phyloP scores from a whole-genome alignment of 768 basidiomycete genomes.

The Rhodosporidiobolus odoratus region DNA sequence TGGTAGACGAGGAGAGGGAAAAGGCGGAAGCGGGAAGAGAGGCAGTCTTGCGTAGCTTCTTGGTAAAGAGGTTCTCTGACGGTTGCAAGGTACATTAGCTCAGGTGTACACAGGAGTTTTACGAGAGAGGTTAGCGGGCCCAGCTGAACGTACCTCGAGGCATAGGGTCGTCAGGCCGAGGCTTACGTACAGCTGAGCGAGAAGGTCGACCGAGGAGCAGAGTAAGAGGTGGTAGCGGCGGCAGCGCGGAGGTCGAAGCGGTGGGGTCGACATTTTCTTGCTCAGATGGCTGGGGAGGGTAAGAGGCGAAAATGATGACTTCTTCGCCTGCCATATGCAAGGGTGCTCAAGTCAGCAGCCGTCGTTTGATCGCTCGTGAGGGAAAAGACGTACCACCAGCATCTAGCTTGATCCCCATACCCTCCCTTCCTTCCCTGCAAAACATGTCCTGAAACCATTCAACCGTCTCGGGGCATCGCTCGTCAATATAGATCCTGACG shows the following conservation, averaged over 20 bases:
- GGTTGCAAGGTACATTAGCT: background rate
- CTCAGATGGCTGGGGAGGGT: background rate
- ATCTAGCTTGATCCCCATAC: conserved; percentile 17
- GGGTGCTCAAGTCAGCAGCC: background rate
- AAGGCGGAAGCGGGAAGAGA: conserved; percentile 34
- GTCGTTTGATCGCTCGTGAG: background rate
- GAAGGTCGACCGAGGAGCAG: conserved; percentile 28
- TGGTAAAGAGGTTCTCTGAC: conserved; percentile 34
- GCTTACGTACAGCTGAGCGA: background rate
- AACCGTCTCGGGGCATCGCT: conserved; percentile 29
- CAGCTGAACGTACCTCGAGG: conserved; percentile 23
- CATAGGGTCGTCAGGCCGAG: conserved; percentile 32
- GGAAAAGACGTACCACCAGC: conserved; percentile 12
- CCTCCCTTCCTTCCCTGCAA: conserved; percentile 16
- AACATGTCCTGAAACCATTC: conserved; percentile 35
- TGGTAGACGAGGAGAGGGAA: background rate
- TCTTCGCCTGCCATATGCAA: conserved; percentile 14
- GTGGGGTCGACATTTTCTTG: conserved; percentile 2
- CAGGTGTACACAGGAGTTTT: background rate
- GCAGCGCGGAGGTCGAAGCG: background rate
- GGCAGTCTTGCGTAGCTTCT: conserved; percentile 28
- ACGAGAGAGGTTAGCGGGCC: background rate
- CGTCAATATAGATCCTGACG: conserved; percentile 31
- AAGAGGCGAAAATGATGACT: conserved; percentile 26
- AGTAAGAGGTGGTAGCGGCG: background rate